These are phyloP conservation scores for Acacia melanoxylon DNA, from an alignment of 306 rosid genomes.

Conservation along the genomic window DNA sequence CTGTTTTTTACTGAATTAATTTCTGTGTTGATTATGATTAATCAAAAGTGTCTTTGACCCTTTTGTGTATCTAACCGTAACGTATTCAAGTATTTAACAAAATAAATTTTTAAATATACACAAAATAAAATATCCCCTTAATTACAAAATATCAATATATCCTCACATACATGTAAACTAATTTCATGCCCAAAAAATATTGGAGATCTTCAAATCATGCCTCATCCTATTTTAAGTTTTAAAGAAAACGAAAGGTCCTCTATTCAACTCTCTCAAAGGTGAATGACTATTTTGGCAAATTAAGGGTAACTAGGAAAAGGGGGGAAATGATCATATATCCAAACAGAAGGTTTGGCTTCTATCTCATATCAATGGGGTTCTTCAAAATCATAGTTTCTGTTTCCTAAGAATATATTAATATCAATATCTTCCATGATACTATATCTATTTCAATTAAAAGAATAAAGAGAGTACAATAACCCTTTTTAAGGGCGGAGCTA, in stretches of 20 bases:
- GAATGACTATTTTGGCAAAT: slow-evolving; percentile 17
- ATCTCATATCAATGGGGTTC: slow-evolving; percentile 28
- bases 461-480: background rate
- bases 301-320: background rate
- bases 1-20: background rate
- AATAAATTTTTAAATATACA: background rate
- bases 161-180: background rate
- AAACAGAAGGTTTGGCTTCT: slow-evolving; percentile 17
- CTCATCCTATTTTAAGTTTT: background rate
- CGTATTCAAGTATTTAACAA: background rate
- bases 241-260: slow-evolving; percentile 29
- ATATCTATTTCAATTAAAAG: background rate
- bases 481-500: slow-evolving; percentile 6
- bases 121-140: background rate
- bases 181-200: background rate
- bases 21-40: background rate
- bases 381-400: slow-evolving; percentile 20
- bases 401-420: background rate
- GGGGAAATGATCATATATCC: background rate
- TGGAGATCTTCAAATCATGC: background rate
- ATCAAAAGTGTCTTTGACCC: background rate
- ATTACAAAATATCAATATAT: background rate
- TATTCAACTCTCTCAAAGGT: slow-evolving; percentile 8
- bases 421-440: background rate
- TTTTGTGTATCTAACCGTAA: background rate